phyloP scores from a whole-genome alignment of 352 stramenopile species.

The Globisporangium sylvaticum region DNA sequence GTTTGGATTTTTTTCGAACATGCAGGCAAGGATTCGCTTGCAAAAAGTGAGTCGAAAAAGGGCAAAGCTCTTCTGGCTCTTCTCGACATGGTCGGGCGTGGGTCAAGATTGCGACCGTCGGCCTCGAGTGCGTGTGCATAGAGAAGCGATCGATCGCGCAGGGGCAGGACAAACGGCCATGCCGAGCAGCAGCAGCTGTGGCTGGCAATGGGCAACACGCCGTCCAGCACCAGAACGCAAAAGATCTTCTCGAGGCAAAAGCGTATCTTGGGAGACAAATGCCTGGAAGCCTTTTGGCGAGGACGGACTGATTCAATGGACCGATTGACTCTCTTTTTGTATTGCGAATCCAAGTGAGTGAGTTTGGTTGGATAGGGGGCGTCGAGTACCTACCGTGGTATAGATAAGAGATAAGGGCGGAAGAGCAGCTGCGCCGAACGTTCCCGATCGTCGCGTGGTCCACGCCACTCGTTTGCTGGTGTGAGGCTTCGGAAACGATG shows the following conservation, averaged over 20 bases:
- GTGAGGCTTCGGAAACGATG: constrained; percentile 5
- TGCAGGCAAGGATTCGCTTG: background rate
- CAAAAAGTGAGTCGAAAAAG: background rate
- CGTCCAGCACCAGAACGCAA: background rate
- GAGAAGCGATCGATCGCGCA: background rate
- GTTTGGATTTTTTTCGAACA: background rate
- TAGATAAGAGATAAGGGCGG: constrained; percentile 9
- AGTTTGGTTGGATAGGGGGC: background rate
- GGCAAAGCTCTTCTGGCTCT: background rate
- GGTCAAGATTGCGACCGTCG: background rate
- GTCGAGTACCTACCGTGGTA: constrained; percentile 10
- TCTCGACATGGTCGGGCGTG: background rate
- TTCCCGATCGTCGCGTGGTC: constrained; percentile 6
- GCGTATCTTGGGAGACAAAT: too few species aligned
- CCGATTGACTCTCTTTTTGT: background rate
- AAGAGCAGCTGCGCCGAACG: constrained; percentile 12
- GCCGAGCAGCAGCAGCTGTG: background rate
- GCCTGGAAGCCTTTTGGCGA: too few species aligned
- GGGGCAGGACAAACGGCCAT: constrained; percentile 5
- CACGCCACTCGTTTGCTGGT: constrained; percentile 1
- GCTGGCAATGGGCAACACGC: background rate
- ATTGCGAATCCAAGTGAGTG: background rate
- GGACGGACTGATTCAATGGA: background rate
- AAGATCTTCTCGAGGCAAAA: background rate
- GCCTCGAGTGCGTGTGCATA: background rate